Percentiles rank a stretch among this genome's conserved stretches.
Conservation (phyloP, 805 yeast genomes). For the Dipodascus geniculatus region DNA sequence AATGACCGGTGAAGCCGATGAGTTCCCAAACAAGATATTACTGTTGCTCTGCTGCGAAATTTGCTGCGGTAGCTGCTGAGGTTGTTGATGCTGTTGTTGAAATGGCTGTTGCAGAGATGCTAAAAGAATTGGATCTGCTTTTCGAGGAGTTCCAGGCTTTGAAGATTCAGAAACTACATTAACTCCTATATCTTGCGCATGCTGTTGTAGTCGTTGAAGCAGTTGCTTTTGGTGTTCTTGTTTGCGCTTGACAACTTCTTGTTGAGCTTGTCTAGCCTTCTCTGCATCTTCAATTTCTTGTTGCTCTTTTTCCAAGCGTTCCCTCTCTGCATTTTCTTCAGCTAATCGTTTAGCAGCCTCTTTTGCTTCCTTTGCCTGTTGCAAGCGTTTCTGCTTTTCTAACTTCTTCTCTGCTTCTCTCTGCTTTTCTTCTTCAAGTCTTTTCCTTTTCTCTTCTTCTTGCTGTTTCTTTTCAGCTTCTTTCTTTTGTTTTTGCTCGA, state of each 20-base stretch:
- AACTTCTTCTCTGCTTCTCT: slow-evolving; percentile 21
- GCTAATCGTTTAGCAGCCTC: slow-evolving; percentile 2
- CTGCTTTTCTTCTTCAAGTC: slow-evolving; percentile 13
- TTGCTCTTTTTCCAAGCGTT: slow-evolving; percentile 19
- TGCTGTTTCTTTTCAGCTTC: slow-evolving; percentile 20
- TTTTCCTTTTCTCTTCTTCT: slow-evolving; percentile 18
- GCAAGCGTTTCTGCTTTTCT: slow-evolving; percentile 9
- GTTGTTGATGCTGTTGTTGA: slow-evolving; percentile 7
- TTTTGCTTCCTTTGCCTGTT: slow-evolving; percentile 12
- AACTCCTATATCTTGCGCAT: slow-evolving; percentile 6
- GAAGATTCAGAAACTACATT: background rate
- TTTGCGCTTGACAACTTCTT: slow-evolving; percentile 4
- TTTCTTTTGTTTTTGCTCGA: slow-evolving; percentile 23
- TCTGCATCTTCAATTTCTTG: slow-evolving; percentile 22
- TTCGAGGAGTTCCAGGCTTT: background rate
- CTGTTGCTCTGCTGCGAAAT: slow-evolving; percentile 4
- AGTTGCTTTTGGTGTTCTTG: slow-evolving; percentile 7
- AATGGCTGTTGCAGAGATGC: slow-evolving; percentile 6
- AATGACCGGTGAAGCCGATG: slow-evolving; percentile 3
- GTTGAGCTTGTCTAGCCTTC: slow-evolving; percentile 11
- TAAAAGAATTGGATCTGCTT: background rate
- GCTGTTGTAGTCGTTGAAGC: slow-evolving; percentile 7
- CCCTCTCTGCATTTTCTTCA: slow-evolving; percentile 5
- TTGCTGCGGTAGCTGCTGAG: slow-evolving; percentile 6
- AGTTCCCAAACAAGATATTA: background rate